Conservation (phyloP, 176 grass and related monocot species). For the Oryza brachyantha region DNA sequence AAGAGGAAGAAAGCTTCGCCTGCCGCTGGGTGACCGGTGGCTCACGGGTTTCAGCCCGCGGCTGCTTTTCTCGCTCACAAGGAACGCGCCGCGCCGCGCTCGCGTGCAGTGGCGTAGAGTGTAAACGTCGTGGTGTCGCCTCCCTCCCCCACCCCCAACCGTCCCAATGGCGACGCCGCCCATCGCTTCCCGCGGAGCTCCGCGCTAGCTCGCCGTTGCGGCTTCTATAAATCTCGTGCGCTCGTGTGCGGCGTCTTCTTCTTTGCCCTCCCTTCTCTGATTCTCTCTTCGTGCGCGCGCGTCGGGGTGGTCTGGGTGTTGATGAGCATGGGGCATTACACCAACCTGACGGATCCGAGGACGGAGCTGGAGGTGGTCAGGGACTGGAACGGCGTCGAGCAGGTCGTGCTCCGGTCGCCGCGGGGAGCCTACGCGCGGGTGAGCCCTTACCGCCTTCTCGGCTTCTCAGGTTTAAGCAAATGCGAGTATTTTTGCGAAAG, state of each 20-base stretch:
- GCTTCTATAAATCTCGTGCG: background rate
- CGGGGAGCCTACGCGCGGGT: slow-evolving; percentile 74
- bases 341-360: slow-evolving; percentile 45
- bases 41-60: slow-evolving; percentile 44
- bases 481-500: background rate
- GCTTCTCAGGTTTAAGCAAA: background rate
- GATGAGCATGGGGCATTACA: slow-evolving; percentile 49
- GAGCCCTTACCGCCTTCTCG: slow-evolving; percentile 9
- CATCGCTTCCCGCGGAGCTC: background rate
- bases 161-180: slow-evolving; percentile 36
- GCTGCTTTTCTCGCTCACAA: slow-evolving; percentile 39
- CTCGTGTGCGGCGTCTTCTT: background rate
- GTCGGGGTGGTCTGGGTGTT: background rate
- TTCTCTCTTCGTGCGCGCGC: background rate
- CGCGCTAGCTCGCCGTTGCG: background rate
- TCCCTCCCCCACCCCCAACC: slow-evolving; percentile 44
- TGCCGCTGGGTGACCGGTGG: background rate
- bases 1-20: slow-evolving; percentile 12
- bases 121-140: slow-evolving; percentile 14
- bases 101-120: too few species aligned
- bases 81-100: slow-evolving; percentile 29
- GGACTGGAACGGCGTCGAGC: slow-evolving; percentile 62
- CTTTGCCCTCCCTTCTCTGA: too few species aligned
- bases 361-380: slow-evolving; percentile 52
- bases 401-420: slow-evolving; percentile 67